Percentiles rank a stretch among this genome's conserved stretches.
These are phyloP conservation scores for Aspergillus ruber DNA, from an alignment of 2,329 filamentous ascomycete genomes.

Conservation along the genomic window DNA sequence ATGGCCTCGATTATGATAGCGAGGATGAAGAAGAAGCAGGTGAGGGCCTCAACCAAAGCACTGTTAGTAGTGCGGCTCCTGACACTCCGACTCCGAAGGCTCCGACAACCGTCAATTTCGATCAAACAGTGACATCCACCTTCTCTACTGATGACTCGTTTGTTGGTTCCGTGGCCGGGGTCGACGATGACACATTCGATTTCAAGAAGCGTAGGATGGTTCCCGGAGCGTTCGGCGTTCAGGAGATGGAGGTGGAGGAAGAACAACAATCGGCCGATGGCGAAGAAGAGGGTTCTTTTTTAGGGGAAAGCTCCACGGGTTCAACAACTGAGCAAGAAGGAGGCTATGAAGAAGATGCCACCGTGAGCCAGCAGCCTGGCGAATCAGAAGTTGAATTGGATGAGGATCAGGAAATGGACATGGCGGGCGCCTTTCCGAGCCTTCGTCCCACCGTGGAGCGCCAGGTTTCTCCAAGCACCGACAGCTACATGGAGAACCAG, in stretches of 20 bases:
- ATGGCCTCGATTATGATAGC: slow-evolving; percentile 78
- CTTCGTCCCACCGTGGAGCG: slow-evolving; percentile 73
- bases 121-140: slow-evolving; percentile 29
- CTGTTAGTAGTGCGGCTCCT: slow-evolving; percentile 42
- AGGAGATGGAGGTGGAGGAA: slow-evolving; percentile 51
- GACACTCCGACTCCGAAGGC: slow-evolving; percentile 43
- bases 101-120: slow-evolving; percentile 19
- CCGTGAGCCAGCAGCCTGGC: slow-evolving; percentile 49
- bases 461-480: slow-evolving; percentile 45
- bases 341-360: slow-evolving; percentile 47
- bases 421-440: slow-evolving; percentile 71
- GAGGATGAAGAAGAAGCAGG: slow-evolving; percentile 55
- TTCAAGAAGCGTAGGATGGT: slow-evolving; percentile 51
- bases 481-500: slow-evolving; percentile 43
- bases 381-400: slow-evolving; percentile 59
- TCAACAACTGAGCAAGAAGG: slow-evolving; percentile 56
- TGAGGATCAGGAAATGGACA: slow-evolving; percentile 69
- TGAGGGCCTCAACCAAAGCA: slow-evolving; percentile 46
- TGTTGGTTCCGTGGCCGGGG: slow-evolving; percentile 31
- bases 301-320: slow-evolving; percentile 85
- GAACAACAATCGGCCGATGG: slow-evolving; percentile 33
- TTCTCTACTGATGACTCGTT: slow-evolving; percentile 38
- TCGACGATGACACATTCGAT: slow-evolving; percentile 53
- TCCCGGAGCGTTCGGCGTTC: slow-evolving; percentile 74
- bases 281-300: slow-evolving; percentile 66